A percentile compares a stretch with the other conserved stretches of the same genome.
These are phyloP conservation scores for Hysterangium stoloniferum DNA, from an alignment of 768 basidiomycete genomes.

Conservation along the genomic window DNA sequence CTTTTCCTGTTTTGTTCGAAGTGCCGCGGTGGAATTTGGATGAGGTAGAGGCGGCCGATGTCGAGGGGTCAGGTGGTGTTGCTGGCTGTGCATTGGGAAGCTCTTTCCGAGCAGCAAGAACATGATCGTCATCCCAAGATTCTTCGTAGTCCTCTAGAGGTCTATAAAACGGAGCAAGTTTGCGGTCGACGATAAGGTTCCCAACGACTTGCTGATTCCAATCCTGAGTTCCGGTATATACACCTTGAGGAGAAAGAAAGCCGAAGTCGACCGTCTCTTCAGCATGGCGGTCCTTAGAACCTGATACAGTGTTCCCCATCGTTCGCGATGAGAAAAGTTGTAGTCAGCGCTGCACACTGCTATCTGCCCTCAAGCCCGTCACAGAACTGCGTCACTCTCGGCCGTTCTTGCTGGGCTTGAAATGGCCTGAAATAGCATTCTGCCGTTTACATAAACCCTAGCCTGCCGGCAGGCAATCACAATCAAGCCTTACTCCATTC, in stretches of 20 bases:
- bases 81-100: conserved; percentile 35
- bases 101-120: conserved; percentile 74
- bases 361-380: no score
- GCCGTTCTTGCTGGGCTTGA: no score
- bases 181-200: conserved; percentile 80
- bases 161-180: conserved; percentile 91
- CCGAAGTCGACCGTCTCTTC: conserved; percentile 85
- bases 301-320: conserved; percentile 82
- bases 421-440: no score
- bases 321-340: no score
- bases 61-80: conserved; percentile 38
- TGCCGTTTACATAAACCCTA: no score
- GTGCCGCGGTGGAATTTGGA: conserved; percentile 25
- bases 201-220: conserved; percentile 87
- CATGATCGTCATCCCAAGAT: conserved; percentile 82
- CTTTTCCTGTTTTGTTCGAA: conserved; percentile 47
- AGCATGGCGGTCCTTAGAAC: conserved; percentile 63
- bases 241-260: conserved; percentile 70
- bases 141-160: conserved; percentile 91
- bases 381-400: no score
- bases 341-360: not conserved
- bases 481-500: no score
- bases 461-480: no score
- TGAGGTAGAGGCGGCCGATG: conserved; percentile 27
- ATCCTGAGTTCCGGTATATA: conserved; percentile 78